Evolutionary conservation across 257 asterid genomes (phyloP).

Genomic region (Thymus mandschuricus): DNA sequence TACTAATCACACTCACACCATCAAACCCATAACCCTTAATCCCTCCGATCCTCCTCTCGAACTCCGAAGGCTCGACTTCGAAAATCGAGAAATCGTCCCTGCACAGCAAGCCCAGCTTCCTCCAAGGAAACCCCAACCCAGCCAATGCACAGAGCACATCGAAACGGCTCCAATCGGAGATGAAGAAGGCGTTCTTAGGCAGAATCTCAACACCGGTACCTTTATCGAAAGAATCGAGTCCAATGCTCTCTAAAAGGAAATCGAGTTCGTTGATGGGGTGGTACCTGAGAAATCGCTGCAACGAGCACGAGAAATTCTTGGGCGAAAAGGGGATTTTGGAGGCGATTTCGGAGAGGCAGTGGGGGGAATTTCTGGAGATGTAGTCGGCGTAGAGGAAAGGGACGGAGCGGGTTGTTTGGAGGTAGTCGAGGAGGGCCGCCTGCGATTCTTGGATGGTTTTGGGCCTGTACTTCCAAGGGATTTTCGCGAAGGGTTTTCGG

Average conservation of each 20-base stretch:
- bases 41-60: conserved; percentile 38
- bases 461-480: conserved; percentile 51
- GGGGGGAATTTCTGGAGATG: conserved; percentile 52
- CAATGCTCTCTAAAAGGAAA: conserved; percentile 68
- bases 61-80: conserved; percentile 26
- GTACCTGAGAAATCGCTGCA: conserved; percentile 63
- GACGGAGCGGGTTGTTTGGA: conserved; percentile 62
- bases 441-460: conserved; percentile 56
- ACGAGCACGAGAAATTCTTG: conserved; percentile 31
- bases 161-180: conserved; percentile 55
- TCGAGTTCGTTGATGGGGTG: conserved; percentile 72
- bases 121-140: conserved; percentile 68
- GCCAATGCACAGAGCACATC: conserved; percentile 52
- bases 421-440: conserved; percentile 56
- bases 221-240: conserved; percentile 34
- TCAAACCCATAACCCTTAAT: conserved; percentile 51
- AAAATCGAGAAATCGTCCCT: conserved; percentile 36
- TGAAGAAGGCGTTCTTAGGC: conserved; percentile 40
- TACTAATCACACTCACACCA: conserved; percentile 46
- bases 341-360: conserved; percentile 44
- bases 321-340: conserved; percentile 49
- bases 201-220: conserved; percentile 20
- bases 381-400: conserved; percentile 63
- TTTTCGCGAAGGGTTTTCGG: conserved; percentile 48
- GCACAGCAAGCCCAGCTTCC: conserved; percentile 52